These are phyloP conservation scores for Cenchrus purpureus DNA, from an alignment of 176 grass and related monocot genomes.

Conservation along the genomic window DNA sequence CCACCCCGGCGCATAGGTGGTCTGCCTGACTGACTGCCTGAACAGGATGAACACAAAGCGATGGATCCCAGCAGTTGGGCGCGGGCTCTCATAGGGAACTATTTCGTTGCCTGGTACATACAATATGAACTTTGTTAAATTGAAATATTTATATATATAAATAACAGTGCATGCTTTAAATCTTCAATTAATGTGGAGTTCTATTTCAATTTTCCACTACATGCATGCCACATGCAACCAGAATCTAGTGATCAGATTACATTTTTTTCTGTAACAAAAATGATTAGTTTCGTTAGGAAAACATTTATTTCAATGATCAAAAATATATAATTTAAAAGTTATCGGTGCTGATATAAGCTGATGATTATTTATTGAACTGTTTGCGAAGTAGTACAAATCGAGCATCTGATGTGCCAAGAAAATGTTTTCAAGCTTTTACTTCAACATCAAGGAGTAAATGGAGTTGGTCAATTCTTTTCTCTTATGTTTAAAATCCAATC, in stretches of 20 bases:
- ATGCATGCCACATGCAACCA: not conserved
- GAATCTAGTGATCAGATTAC: not conserved
- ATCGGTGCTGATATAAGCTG: not conserved
- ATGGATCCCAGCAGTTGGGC: conserved; percentile 81
- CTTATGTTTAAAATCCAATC: not conserved
- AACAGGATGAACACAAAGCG: conserved; percentile 88
- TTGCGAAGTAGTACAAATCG: conserved; percentile 1
- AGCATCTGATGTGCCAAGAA: not conserved
- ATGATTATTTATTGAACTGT: not conserved
- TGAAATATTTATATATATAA: not conserved
- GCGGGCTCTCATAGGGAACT: conserved; percentile 79
- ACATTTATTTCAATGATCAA: not conserved
- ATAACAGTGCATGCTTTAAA: not conserved
- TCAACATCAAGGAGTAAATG: conserved; percentile 1
- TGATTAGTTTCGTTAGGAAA: not conserved
- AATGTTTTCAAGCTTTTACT: not conserved
- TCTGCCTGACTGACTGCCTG: conserved; percentile 68
- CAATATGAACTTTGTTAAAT: conserved; percentile 31
- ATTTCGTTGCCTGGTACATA: conserved; percentile 77
- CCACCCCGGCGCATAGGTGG: conserved; percentile 76
- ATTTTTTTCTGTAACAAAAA: not conserved
- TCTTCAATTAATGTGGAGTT: not conserved
- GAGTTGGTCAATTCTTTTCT: not conserved
- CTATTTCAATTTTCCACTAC: not conserved
- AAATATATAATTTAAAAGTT: not conserved